These are phyloP conservation scores for Clarireedia paspali DNA, from an alignment of 2,329 filamentous ascomycete genomes.

Conservation along the genomic window DNA sequence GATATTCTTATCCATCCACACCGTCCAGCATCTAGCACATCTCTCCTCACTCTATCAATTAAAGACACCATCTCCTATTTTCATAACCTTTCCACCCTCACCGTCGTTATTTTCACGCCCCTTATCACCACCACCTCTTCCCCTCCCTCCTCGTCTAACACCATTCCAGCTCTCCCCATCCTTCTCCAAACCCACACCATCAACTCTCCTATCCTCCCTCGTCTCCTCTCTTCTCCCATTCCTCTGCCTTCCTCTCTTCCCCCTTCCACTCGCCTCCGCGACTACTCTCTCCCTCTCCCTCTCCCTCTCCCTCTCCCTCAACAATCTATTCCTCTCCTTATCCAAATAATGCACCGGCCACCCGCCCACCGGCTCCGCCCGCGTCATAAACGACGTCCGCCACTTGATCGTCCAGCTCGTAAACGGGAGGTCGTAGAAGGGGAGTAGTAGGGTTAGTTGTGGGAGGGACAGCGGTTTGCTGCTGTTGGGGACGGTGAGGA, in stretches of 20 bases:
- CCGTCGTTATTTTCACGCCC: no score
- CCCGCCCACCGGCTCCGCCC: constrained; percentile 6
- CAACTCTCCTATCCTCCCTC: background rate
- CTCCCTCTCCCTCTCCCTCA: constrained; percentile 5
- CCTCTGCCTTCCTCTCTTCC: background rate
- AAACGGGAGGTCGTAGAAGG: constrained; percentile 23
- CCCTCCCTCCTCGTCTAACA: no score
- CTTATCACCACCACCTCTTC: no score
- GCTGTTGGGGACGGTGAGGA: constrained; percentile 1
- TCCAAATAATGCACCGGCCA: constrained; percentile 7
- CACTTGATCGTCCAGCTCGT: constrained; percentile 18
- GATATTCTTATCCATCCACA: no score
- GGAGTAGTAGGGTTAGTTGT: constrained; percentile 18
- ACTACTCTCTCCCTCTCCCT: background rate
- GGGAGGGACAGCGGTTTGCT: constrained; percentile 8
- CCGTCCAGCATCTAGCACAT: no score
- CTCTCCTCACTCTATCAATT: no score
- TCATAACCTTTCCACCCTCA: background rate
- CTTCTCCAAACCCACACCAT: background rate
- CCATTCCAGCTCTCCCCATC: no score
- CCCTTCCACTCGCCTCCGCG: background rate
- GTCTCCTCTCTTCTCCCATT: background rate
- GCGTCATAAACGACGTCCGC: constrained; percentile 12
- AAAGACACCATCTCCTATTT: no score
- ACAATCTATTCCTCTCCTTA: constrained; percentile 2